A percentile compares a stretch with the other conserved stretches of the same genome.
Evolutionary conservation across 805 yeast species (phyloP).

Genomic region (Teunomyces cretensis): DNA sequence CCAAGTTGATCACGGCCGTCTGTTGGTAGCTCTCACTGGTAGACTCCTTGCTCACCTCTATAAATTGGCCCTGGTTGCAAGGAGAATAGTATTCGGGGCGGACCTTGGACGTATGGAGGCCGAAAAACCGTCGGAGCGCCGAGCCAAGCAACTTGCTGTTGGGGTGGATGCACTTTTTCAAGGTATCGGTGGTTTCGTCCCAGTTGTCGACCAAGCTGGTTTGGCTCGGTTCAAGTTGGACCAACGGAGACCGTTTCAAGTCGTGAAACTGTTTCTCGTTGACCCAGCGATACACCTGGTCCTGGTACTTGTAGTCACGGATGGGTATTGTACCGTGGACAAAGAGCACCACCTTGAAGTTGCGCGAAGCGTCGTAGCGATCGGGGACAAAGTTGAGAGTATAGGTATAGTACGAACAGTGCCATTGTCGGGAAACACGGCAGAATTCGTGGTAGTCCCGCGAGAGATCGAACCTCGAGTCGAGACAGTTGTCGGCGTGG

Average conservation of each 20-base stretch:
- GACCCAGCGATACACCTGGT: conserved; percentile 8
- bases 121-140: not conserved
- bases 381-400: not conserved
- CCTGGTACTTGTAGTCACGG: conserved; percentile 7
- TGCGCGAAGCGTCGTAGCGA: not conserved
- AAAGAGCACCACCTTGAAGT: not conserved
- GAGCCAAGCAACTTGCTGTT: not conserved
- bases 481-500: not conserved
- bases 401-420: not conserved
- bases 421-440: not conserved
- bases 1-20: not conserved
- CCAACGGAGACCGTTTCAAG: not conserved
- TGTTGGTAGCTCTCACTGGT: not conserved
- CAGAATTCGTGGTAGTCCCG: not conserved
- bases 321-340: conserved; percentile 7
- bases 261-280: not conserved
- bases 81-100: not conserved
- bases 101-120: too few species aligned
- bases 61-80: not conserved
- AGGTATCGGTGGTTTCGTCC: conserved; percentile 3
- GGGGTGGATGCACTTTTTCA: not conserved
- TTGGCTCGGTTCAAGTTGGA: not conserved
- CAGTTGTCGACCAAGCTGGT: conserved; percentile 4
- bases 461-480: too few species aligned
- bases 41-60: not conserved